Percentiles rank a stretch among this genome's conserved stretches.
Evolutionary conservation across 2,329 filamentous ascomycete species (phyloP).

Genomic region (Clonostachys rosea): DNA sequence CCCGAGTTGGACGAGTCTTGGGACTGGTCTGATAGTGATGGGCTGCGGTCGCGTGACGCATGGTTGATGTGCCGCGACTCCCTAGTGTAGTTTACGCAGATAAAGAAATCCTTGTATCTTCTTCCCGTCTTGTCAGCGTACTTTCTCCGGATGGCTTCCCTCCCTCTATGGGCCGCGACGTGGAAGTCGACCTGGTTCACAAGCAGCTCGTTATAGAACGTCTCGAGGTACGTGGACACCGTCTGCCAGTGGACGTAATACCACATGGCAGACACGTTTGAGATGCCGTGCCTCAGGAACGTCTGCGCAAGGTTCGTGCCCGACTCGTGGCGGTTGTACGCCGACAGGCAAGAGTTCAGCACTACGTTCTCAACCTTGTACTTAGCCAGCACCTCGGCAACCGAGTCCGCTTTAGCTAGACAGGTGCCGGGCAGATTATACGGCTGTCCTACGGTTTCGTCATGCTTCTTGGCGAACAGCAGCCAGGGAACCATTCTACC

Average conservation of each 20-base stretch:
- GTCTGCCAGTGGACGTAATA: conserved; percentile 20
- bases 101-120: conserved; percentile 17
- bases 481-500: conserved; percentile 14
- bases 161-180: conserved; percentile 15
- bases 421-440: conserved; percentile 13
- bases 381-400: conserved; percentile 13
- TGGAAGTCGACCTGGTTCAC: conserved; percentile 16
- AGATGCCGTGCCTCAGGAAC: conserved; percentile 15
- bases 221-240: conserved; percentile 15
- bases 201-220: conserved; percentile 16
- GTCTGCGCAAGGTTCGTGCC: conserved; percentile 17
- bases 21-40: conserved; percentile 11
- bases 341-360: conserved; percentile 18
- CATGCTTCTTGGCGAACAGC: conserved; percentile 13
- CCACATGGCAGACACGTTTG: conserved; percentile 20
- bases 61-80: conserved; percentile 6
- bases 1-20: conserved; percentile 12
- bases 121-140: conserved; percentile 11
- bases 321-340: conserved; percentile 14
- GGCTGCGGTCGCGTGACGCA: conserved; percentile 10
- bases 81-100: conserved; percentile 21
- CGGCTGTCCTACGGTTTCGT: conserved; percentile 4
- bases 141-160: conserved; percentile 14
- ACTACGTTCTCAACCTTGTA: conserved; percentile 18
- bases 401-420: conserved; percentile 11